Base-by-base conservation (phyloP, 331 rosid genomes). In the Malus hybrid region DNA sequence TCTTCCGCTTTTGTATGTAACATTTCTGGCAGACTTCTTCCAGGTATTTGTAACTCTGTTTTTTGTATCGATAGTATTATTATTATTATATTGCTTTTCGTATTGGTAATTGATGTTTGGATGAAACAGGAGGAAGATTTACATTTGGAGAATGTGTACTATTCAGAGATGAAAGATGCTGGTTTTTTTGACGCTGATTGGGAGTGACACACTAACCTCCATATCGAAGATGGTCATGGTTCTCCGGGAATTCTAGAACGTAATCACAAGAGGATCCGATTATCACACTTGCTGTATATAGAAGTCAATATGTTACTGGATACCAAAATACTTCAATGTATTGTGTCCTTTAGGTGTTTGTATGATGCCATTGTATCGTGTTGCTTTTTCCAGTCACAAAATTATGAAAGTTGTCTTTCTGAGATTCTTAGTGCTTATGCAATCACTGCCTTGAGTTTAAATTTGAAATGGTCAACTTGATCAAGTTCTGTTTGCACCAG, bases 101-200 rank as follows among this genome's bases (percentile, higher is more conserved):
- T 19, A 16, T 18, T 33, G 44, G 26, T 36, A 22, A 66, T 65
- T 12, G 10, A 70, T 20, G 13, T 61, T 60, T 80, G 53, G 76
- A 53, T 75, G 26, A 24, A 44, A 39, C 81, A 93, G 98, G 98
- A 91, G 80, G 94, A 93, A 6, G 93, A 85, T 84, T 61, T 91
- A 84, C 87, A 84, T 69, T 87, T 93, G 89, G 98, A 93, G 72
- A 91, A 87, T 79, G 93, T 84, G 12, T 91, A 93, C 78, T 93
- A 93, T 82, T 93, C 97, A 24, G 98, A 93, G 81, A 93, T 93
- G 98, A 93, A 91, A 86, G 98, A 93, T 80, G 93, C 98, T 26
- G 97, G 98, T 76, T 93, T 91, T 83, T 88, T 89, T 28, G 91
- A 88, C 78, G 75, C 90, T 9, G 94, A 87, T 68, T 93, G 98